Base-by-base conservation (phyloP, 805 yeast species). In the Myxozyma neotropica region DNA sequence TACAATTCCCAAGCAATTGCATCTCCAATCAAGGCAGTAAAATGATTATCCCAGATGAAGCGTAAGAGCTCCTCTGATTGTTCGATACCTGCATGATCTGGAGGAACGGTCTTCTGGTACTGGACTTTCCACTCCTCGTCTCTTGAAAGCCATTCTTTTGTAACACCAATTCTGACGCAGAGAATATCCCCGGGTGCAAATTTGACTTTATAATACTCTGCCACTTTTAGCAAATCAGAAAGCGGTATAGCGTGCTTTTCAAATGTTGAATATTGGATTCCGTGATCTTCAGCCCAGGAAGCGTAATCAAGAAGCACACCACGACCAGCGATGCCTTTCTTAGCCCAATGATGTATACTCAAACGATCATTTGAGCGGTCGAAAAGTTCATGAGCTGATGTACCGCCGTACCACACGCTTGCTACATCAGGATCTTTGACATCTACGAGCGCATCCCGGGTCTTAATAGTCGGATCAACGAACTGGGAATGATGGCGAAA, bases 401-500 rank as follows among this genome's bases (percentile, higher is more conserved):
- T 47, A 17, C 68, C 69, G 15, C 67, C 70, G 48, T 53, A 67
- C 68, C 69, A 68, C 2, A 56, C 63, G 10, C 51, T 58, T 12
- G 52, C 55, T 29, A 52, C 53, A 31, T 61, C 65, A 21, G 59
- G 60, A 29, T 59, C 52, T 7, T 38, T 38, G 5, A 33, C 61
- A 3, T 17, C 42, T 15, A 44, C 43, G 42, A 31, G 15, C 17
- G 33, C 56, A 7, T 42, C 57, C 35, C 57, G 27, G 2, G 53
- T 49, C 21, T 46, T 53, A 6, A 53, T 51, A 23, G 57, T 48
- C 7, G 51, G 43, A 47, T 63, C 61, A 26, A 58, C 55, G 13
- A 63, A 67, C 44, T 70, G 73, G 8, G 65, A 58, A 57, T 67
- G 69, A 52, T 72, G 75, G 13, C 74, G 61, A 48, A 72, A 64